Conservation (phyloP, 371 early-diverging fungal species). For the Mucor irregularis region DNA sequence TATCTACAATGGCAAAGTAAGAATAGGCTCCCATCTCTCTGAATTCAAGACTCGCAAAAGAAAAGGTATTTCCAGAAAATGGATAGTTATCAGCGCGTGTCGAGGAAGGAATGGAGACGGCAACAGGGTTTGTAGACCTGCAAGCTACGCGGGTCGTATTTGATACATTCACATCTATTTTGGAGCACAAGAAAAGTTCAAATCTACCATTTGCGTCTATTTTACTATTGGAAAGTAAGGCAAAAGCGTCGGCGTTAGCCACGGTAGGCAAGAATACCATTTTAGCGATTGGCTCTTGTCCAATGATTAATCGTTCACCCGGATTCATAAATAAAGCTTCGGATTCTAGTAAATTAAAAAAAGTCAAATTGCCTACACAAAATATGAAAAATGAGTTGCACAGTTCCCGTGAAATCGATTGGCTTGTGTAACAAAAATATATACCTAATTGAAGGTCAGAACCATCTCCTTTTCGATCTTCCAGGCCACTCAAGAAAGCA, state of each 20-base stretch:
- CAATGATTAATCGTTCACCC: conserved; percentile 25
- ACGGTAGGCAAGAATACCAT: conserved; percentile 36
- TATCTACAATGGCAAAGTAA: conserved; percentile 48
- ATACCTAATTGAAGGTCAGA: conserved; percentile 39
- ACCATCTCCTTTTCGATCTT: conserved; percentile 43
- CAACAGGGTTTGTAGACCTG: conserved; percentile 24
- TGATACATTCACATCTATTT: neutral
- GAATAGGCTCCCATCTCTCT: conserved; percentile 43
- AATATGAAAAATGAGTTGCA: neutral
- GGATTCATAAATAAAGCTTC: conserved; percentile 21
- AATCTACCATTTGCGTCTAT: conserved; percentile 37
- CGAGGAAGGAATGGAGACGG: conserved; percentile 52
- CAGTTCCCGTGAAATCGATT: conserved; percentile 13
- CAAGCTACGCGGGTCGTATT: conserved; percentile 26
- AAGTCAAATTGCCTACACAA: conserved; percentile 25
- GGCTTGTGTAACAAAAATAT: conserved; percentile 5
- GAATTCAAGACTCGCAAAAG: conserved; percentile 43
- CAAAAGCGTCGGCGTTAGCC: conserved; percentile 45
- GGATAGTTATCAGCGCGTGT: conserved; percentile 29
- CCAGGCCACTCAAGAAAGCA: conserved; percentile 61
- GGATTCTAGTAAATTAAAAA: conserved; percentile 14
- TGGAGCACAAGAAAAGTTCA: conserved; percentile 47
- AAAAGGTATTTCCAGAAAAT: conserved; percentile 44
- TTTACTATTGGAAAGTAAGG: conserved; percentile 46
- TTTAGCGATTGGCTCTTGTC: conserved; percentile 2